These are phyloP conservation scores for Cyberlindnera nakhonratchasimensis DNA, from an alignment of 805 yeast genomes.

Conservation along the genomic window DNA sequence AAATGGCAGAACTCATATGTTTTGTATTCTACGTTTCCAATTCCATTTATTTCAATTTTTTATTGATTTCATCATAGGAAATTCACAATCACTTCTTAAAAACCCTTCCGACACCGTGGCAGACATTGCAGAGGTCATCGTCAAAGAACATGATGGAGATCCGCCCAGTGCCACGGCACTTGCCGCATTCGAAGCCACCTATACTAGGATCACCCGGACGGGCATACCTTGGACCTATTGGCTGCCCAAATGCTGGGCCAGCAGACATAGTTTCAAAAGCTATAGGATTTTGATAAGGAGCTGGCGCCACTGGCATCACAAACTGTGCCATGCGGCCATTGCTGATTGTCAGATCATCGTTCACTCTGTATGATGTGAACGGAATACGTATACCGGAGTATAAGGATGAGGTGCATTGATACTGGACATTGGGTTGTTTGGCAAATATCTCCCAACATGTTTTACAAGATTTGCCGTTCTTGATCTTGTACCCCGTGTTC, in stretches of 20 bases:
- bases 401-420: slow-evolving; percentile 1
- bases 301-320: slow-evolving; percentile 3
- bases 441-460: slow-evolving; percentile 68
- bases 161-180: slow-evolving; percentile 33
- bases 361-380: slow-evolving; percentile 16
- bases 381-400: slow-evolving; percentile 18
- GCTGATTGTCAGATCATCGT: slow-evolving; percentile 13
- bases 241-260: slow-evolving; percentile 1
- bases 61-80: too few relatives aligned
- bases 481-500: slow-evolving; percentile 64
- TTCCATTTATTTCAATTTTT: too few relatives aligned
- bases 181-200: slow-evolving; percentile 73
- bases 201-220: slow-evolving; percentile 74
- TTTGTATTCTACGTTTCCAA: too few relatives aligned
- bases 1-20: too few relatives aligned
- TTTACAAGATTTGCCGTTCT: slow-evolving; percentile 59
- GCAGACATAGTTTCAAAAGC: slow-evolving; percentile 4
- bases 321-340: slow-evolving; percentile 4
- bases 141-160: slow-evolving; percentile 10
- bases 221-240: slow-evolving; percentile 36
- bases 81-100: slow-evolving; percentile 5
- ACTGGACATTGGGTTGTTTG: slow-evolving; percentile 6
- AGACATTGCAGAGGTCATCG: slow-evolving; percentile 13
- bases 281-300: slow-evolving; percentile 10
- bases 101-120: slow-evolving; percentile 18